These are phyloP conservation scores for Triangularia setosa DNA, from an alignment of 2,329 filamentous ascomycete genomes.

Conservation along the genomic window DNA sequence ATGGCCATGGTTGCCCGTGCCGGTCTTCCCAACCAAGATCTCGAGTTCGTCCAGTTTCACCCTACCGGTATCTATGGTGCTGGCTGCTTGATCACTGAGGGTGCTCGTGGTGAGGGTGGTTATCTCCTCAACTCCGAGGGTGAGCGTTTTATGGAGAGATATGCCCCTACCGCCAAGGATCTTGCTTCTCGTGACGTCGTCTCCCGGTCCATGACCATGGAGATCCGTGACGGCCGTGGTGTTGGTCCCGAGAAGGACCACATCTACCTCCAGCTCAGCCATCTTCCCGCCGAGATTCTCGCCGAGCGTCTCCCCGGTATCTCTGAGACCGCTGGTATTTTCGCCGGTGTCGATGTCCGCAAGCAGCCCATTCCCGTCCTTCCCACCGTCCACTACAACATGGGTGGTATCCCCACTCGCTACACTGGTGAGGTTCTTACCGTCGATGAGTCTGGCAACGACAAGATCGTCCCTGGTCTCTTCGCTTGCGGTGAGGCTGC, in stretches of 20 bases:
- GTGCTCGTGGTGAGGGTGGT: slow-evolving; percentile 95
- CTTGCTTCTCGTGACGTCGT: slow-evolving; percentile 94
- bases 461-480: slow-evolving; percentile 89
- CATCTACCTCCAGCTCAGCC: slow-evolving; percentile 96
- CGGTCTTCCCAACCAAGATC: slow-evolving; percentile 96
- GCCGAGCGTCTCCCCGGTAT: slow-evolving; percentile 97
- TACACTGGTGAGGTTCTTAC: slow-evolving; percentile 97
- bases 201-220: slow-evolving; percentile 95
- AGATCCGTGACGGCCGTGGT: slow-evolving; percentile 96
- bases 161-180: slow-evolving; percentile 97
- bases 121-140: slow-evolving; percentile 97
- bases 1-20: slow-evolving; percentile 99
- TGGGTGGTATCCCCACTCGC: slow-evolving; percentile 97
- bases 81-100: slow-evolving; percentile 96
- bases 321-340: slow-evolving; percentile 96
- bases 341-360: slow-evolving; percentile 92
- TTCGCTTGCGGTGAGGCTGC: slow-evolving; percentile 97
- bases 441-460: slow-evolving; percentile 77
- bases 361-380: slow-evolving; percentile 97
- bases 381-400: slow-evolving; percentile 98
- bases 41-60: slow-evolving; percentile 99
- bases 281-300: slow-evolving; percentile 86
- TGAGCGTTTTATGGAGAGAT: slow-evolving; percentile 99
- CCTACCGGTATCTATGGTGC: slow-evolving; percentile 98
- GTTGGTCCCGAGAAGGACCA: slow-evolving; percentile 97